phyloP scores from a whole-genome alignment of 768 basidiomycete genomes.

The Phylloporus sp. region DNA sequence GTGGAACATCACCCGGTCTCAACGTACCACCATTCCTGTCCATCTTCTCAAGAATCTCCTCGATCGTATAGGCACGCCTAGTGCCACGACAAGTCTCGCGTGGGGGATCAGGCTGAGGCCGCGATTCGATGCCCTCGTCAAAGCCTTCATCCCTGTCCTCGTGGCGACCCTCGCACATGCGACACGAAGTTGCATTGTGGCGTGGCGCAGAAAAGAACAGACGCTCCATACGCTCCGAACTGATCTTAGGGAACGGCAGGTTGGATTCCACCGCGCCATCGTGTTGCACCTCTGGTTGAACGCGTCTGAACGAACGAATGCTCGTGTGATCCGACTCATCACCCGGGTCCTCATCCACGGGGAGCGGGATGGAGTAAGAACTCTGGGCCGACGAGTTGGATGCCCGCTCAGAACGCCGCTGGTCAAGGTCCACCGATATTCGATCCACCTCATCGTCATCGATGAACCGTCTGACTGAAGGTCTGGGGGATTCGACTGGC shows the following conservation, averaged over 20 bases:
- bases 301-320: background rate
- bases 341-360: background rate
- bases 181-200: slow-evolving; percentile 66
- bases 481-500: slow-evolving; percentile 4
- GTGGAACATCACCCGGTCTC: slow-evolving; percentile 47
- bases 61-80: slow-evolving; percentile 13
- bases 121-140: slow-evolving; percentile 8
- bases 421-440: slow-evolving; percentile 63
- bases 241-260: slow-evolving; percentile 76
- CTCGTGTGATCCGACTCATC: background rate
- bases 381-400: slow-evolving; percentile 25
- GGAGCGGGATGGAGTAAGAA: slow-evolving; percentile 6
- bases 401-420: slow-evolving; percentile 52
- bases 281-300: background rate
- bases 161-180: slow-evolving; percentile 46
- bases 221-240: slow-evolving; percentile 69
- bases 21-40: slow-evolving; percentile 23
- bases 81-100: slow-evolving; percentile 1
- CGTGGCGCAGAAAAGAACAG: slow-evolving; percentile 78
- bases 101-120: background rate
- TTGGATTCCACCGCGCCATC: slow-evolving; percentile 27
- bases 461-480: slow-evolving; percentile 37
- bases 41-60: slow-evolving; percentile 25
- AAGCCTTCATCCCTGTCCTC: slow-evolving; percentile 16
- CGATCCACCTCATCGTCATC: slow-evolving; percentile 55